Evolutionary conservation across 2,329 filamentous ascomycete species (phyloP), one percentile per base, ranked within the genome.

Genomic region (Podosphaera xanthii): DNA sequence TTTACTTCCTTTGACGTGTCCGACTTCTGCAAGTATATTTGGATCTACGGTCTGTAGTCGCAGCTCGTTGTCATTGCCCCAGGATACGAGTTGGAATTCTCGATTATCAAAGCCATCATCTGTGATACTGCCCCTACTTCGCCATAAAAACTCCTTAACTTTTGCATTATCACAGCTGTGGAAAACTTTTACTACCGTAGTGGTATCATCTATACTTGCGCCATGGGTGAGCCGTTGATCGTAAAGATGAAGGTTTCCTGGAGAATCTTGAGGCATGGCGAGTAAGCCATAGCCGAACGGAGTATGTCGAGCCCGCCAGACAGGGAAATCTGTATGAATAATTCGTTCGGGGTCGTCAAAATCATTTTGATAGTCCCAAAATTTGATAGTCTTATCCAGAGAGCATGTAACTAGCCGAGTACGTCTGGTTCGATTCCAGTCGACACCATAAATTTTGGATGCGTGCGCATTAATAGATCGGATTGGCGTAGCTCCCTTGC

Each of bases 371-470:
- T 89, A 88, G 69, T 95, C 86, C 90, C 90, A 96, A 63, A 95
- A 86, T 68, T 94, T 94, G 71, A 96, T 91, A 48, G 84, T 94
- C 69, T 84, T 88, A 68, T 96, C 90, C 56, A 96, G 74, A 1
- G 90, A 94, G 70, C 90, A 96, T 2, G 90, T 96, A 4, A 88
- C 81, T 57, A 96, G 75, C 42, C 81, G 83, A 8, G 80, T 83
- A 1, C 81, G 72, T 55, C 82, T 77, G 10, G 84, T 84, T 58
- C 91, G 80, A 68, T 94, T 94, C 91, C 91, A 96, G 71, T 96
- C 91, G 40, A 96, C 76, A 35, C 91, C 91, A 68, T 96, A 96
- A 61, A 96, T 95, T 71, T 95, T 96, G 44, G 89, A 95, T 38
- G 80, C 81, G 67, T 96, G 90, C 0, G 90, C 91, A 67, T 83